Base-by-base conservation (phyloP, 2,329 filamentous ascomycete species). In the Hymenoscyphus scutula region DNA sequence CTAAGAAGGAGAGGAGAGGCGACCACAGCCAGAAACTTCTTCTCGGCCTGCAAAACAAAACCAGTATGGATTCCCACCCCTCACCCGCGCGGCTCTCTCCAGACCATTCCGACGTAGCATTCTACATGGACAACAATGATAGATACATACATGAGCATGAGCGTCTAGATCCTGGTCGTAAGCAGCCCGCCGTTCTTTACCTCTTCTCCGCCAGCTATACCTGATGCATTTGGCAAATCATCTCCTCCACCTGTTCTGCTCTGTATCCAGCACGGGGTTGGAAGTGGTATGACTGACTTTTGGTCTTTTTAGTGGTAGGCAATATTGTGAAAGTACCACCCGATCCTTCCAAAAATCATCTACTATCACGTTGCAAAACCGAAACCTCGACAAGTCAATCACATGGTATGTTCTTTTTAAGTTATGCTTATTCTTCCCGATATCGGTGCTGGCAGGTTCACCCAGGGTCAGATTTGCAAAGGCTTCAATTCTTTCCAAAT, bases 71-170 rank as follows among this genome's bases (percentile, higher is more conserved):
- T 58, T 58, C 53, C 25, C 29, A 17, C 32, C 48, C 55, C 10
- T 30, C 30, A 25, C 15, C 32, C 27, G 32, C 54, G 19, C 27
- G 25, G 19, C 37, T 29, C 41, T 38, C 59, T 11, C 32, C 34
- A 58, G 25, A 58, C 13, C 15, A 27, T 25, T 19, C 29, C 29
- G 55, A 62, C 8, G 54, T 34, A 41, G 57, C 38, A 45, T 53
- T 58, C 34, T 54, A 57, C 27, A 68, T 70, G 67, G 67, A 70
- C 17, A 68, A 71, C 55, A 53, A 58, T 23, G 56, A 65, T 57
- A 62, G 59, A 27, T 71, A 67, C 59, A 51, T 65, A n/a, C n/a
- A n/a, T n/a, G n/a, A n/a, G 17, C 66, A 70, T 67, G 69, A 67
- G n/a, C 62, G 60, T 45, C 32, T 62, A 25, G 60, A 58, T 30